Evolutionary conservation across 305 asterid genomes (phyloP).

Genomic region (Petunia hybrid): DNA sequence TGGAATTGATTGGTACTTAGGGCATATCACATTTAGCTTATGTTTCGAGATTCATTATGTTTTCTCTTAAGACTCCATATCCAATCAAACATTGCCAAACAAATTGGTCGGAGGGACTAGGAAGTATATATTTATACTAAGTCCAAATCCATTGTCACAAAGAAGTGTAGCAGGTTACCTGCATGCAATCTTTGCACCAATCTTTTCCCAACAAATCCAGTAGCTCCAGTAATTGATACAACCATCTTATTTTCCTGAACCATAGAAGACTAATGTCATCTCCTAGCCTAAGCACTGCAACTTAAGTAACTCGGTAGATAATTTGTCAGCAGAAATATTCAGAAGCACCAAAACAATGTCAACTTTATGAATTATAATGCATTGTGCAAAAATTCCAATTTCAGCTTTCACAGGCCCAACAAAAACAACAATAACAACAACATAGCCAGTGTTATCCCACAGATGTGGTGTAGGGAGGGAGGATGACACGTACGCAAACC

Average conservation of each 20-base stretch:
- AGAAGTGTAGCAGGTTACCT: slow-evolving; percentile 52
- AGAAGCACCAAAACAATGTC: background rate
- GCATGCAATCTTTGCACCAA: slow-evolving; percentile 87
- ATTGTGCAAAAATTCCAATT: background rate
- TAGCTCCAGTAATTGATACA: slow-evolving; percentile 90
- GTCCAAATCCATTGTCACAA: background rate
- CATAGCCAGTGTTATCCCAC: background rate
- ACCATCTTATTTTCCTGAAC: slow-evolving; percentile 74
- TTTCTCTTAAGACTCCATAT: background rate
- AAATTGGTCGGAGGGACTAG: background rate
- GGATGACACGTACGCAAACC: background rate
- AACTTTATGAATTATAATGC: background rate
- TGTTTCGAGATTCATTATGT: no score
- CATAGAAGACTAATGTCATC: slow-evolving; percentile 29
- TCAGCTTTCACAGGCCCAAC: background rate
- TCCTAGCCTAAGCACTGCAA: background rate
- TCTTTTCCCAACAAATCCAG: slow-evolving; percentile 93
- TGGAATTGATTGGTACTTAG: background rate
- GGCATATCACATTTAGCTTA: no score
- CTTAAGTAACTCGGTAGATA: background rate
- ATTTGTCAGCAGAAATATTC: background rate
- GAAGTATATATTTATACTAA: background rate
- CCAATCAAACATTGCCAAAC: background rate
- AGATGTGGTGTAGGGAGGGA: no score
- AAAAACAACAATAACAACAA: background rate